Base-by-base conservation (phyloP, 2,329 filamentous ascomycete genomes). In the Leptographium procerum region DNA sequence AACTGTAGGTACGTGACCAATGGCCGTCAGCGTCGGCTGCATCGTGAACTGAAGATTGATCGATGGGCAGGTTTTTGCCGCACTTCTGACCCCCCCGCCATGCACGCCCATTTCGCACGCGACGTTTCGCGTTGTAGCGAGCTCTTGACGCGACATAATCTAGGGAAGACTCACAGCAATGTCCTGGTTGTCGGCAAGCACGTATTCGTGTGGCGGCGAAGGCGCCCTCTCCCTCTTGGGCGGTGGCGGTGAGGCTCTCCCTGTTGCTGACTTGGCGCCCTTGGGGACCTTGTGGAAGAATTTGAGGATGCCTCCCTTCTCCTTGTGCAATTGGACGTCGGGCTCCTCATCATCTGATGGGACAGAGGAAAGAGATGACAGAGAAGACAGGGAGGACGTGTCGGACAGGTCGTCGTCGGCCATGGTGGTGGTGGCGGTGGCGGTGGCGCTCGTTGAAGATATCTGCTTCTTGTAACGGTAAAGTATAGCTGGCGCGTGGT, bases 161-260 rank as follows among this genome's bases (percentile, higher is more conserved):
- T 68, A 68, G 61, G 54, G 56, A 64, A 62, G 60, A 89, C 91
- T 74, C 81, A 96, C 91, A 66, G 92, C 88, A 75, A 97, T 91
- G 69, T 94, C 88, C 62, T 88, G 82, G 71, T 95, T 96, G 71
- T 97, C 92, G 62, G 89, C 90, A 59, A 96, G 77, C 31, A 90
- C 86, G 72, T 87, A 89, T 78, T 96, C 90, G 71, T 96, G 92
- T 10, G 89, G 86, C 65, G 92, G 92, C 64, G 91, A 96, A 24
- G 90, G 86, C n/a, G 58, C 60, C n/a, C 63, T 61, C 59, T 87
- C 85, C 70, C 92, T 81, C 77, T 94, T 95, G 68, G 83, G 84
- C 67, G 84, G 78, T 59, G 81, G 66, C 52, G 58, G 48, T 53
- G 57, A 45, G 7, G 47, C 26, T 52, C 57, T 9, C 19, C 28